These are phyloP conservation scores for Aspergillus alliaceus DNA, from an alignment of 2,329 filamentous ascomycete genomes.

Conservation along the genomic window DNA sequence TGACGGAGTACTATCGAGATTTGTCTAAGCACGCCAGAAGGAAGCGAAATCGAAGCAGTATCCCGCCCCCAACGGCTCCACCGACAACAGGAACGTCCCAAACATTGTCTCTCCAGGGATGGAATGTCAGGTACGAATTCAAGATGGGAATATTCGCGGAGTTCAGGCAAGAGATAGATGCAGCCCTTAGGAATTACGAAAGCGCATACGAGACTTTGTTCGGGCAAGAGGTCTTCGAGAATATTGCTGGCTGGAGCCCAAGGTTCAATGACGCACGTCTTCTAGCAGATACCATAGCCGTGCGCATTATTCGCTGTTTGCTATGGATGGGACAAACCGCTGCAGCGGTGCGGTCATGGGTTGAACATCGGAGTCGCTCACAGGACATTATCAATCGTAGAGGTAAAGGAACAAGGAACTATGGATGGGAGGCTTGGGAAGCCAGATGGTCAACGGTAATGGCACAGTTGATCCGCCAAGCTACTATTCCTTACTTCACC, in stretches of 20 bases:
- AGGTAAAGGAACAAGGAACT: constrained; percentile 82
- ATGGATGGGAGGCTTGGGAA: constrained; percentile 94
- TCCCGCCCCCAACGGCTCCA: constrained; percentile 78
- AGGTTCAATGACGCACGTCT: constrained; percentile 93
- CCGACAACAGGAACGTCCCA: constrained; percentile 83
- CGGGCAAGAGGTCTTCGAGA: constrained; percentile 79
- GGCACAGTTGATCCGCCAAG: constrained; percentile 58
- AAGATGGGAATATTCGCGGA: constrained; percentile 90
- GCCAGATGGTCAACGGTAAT: constrained; percentile 67
- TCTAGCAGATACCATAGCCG: constrained; percentile 75
- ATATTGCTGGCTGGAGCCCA: constrained; percentile 84
- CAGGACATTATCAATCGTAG: constrained; percentile 76
- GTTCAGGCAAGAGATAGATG: constrained; percentile 89
- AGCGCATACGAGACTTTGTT: constrained; percentile 82
- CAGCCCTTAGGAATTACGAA: constrained; percentile 80
- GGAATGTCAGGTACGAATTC: constrained; percentile 93
- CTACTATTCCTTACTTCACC: constrained; percentile 50
- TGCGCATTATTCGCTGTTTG: constrained; percentile 79
- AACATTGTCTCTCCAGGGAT: constrained; percentile 78
- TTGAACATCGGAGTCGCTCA: constrained; percentile 71
- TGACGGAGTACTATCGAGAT: constrained; percentile 90
- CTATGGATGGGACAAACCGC: constrained; percentile 79
- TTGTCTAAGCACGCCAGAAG: constrained; percentile 87
- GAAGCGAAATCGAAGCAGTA: constrained; percentile 76
- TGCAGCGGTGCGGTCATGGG: constrained; percentile 77